These are phyloP conservation scores for Drechslerella stenobrocha DNA, from an alignment of 2,329 filamentous ascomycete genomes.

Conservation along the genomic window DNA sequence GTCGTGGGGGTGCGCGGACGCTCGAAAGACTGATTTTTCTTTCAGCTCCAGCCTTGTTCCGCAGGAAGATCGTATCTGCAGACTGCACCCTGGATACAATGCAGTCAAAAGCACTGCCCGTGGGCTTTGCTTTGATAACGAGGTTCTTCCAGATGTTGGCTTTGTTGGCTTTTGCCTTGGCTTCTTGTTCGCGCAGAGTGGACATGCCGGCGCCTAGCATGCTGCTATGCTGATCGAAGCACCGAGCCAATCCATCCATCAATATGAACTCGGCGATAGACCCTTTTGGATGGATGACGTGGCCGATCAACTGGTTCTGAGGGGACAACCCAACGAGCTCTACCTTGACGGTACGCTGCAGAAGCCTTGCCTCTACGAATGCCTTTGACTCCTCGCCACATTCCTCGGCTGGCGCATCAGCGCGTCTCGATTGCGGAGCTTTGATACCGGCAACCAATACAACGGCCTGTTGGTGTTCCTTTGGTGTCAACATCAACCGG, in stretches of 20 bases:
- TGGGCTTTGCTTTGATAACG: constrained; percentile 67
- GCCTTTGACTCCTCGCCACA: constrained; percentile 84
- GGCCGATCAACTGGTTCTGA: constrained; percentile 87
- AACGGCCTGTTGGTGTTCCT: constrained; percentile 85
- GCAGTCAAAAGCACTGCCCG: constrained; percentile 70
- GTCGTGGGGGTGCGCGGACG: constrained; percentile 78
- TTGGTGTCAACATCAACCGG: constrained; percentile 76
- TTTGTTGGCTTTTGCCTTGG: constrained; percentile 74
- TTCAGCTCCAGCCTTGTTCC: constrained; percentile 80
- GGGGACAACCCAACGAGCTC: constrained; percentile 83
- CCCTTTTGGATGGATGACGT: constrained; percentile 82
- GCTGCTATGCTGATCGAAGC: constrained; percentile 93
- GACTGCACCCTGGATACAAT: constrained; percentile 82
- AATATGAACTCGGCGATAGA: constrained; percentile 92
- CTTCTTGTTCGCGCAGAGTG: constrained; percentile 80
- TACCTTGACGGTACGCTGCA: constrained; percentile 82
- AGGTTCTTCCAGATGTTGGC: constrained; percentile 80
- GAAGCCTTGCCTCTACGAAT: constrained; percentile 81
- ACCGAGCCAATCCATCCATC: constrained; percentile 83
- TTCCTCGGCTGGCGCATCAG: constrained; percentile 79
- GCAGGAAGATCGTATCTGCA: constrained; percentile 84
- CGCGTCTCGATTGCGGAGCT: constrained; percentile 84
- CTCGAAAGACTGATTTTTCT: constrained; percentile 92
- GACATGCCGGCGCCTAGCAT: constrained; percentile 89
- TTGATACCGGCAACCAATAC: constrained; percentile 86